These are phyloP conservation scores for Candida ulmi DNA, from an alignment of 805 yeast species.

Conservation along the genomic window DNA sequence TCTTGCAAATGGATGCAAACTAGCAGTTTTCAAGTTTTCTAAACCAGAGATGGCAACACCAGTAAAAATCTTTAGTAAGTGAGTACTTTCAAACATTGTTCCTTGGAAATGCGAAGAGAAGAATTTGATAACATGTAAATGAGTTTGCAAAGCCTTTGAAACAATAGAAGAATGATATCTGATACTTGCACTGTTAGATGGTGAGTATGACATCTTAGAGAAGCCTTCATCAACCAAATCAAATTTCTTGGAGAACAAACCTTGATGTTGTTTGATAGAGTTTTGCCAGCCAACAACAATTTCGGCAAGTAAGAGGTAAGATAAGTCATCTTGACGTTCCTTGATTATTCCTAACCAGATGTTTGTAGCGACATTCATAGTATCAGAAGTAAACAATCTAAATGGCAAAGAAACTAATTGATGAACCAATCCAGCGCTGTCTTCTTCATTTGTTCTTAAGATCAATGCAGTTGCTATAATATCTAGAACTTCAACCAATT, in stretches of 20 bases:
- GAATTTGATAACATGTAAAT: slow-evolving; percentile 59
- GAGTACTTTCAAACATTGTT: slow-evolving; percentile 63
- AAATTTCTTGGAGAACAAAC: slow-evolving; percentile 53
- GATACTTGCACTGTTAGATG: slow-evolving; percentile 62
- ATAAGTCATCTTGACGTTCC: slow-evolving; percentile 51
- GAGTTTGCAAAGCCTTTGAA: slow-evolving; percentile 54
- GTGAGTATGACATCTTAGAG: slow-evolving; percentile 81
- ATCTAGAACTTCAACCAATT: slow-evolving; percentile 39
- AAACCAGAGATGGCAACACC: slow-evolving; percentile 54
- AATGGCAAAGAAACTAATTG: slow-evolving; percentile 69
- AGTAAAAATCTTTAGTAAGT: slow-evolving; percentile 63
- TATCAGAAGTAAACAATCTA: slow-evolving; percentile 48
- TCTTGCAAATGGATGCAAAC: slow-evolving; percentile 80
- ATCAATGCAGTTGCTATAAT: slow-evolving; percentile 37
- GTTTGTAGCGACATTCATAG: slow-evolving; percentile 61
- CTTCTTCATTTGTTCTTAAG: slow-evolving; percentile 24
- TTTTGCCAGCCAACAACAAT: slow-evolving; percentile 65
- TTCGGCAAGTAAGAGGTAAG: slow-evolving; percentile 60
- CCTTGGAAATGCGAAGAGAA: slow-evolving; percentile 79
- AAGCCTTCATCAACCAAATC: slow-evolving; percentile 60
- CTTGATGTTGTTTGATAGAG: slow-evolving; percentile 52
- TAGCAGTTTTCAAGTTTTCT: slow-evolving; percentile 46
- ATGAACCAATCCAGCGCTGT: slow-evolving; percentile 34
- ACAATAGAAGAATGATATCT: slow-evolving; percentile 46
- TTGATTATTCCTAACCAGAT: slow-evolving; percentile 78